Percentiles rank a stretch among this genome's conserved stretches.
phyloP scores from a whole-genome alignment of 2,329 filamentous ascomycete genomes.

The Helotiales sp. region DNA sequence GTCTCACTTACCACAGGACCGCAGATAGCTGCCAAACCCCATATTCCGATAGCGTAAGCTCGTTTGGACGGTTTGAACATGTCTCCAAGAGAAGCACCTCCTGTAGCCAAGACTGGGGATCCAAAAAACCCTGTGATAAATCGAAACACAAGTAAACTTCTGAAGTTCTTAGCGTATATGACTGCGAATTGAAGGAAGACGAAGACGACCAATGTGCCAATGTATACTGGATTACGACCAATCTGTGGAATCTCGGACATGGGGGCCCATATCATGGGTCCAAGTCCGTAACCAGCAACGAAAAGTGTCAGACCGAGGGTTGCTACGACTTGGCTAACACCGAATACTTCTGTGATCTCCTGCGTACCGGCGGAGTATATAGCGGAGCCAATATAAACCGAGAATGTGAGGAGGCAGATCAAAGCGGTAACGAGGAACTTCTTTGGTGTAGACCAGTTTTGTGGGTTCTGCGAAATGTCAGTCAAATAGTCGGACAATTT shows the following conservation, averaged over 20 bases:
- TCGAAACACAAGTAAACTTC: conserved; percentile 55
- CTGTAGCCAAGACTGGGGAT: conserved; percentile 61
- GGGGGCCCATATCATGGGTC: conserved; percentile 65
- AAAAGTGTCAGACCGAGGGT: conserved; percentile 61
- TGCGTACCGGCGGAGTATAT: conserved; percentile 47
- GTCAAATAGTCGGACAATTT: conserved; percentile 34
- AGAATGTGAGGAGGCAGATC: conserved; percentile 57
- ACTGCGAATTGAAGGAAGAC: conserved; percentile 53
- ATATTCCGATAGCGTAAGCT: conserved; percentile 58
- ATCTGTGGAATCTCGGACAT: conserved; percentile 65
- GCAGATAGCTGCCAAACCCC: conserved; percentile 48
- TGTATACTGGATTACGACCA: conserved; percentile 67
- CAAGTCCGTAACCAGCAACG: conserved; percentile 61
- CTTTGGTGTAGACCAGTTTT: conserved; percentile 50
- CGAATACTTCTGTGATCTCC: conserved; percentile 53
- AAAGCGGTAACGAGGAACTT: conserved; percentile 45
- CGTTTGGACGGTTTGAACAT: conserved; percentile 51
- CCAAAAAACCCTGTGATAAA: conserved; percentile 66
- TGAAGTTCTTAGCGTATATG: conserved; percentile 49
- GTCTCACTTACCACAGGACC: too few species aligned
- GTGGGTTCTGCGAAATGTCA: conserved; percentile 46
- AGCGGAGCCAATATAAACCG: conserved; percentile 51
- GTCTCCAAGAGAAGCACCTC: conserved; percentile 50
- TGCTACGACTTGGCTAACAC: conserved; percentile 51
- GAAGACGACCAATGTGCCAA: conserved; percentile 66